Evolutionary conservation across 2,329 filamentous ascomycete species (phyloP).

Genomic region (Sporothrix phasma): DNA sequence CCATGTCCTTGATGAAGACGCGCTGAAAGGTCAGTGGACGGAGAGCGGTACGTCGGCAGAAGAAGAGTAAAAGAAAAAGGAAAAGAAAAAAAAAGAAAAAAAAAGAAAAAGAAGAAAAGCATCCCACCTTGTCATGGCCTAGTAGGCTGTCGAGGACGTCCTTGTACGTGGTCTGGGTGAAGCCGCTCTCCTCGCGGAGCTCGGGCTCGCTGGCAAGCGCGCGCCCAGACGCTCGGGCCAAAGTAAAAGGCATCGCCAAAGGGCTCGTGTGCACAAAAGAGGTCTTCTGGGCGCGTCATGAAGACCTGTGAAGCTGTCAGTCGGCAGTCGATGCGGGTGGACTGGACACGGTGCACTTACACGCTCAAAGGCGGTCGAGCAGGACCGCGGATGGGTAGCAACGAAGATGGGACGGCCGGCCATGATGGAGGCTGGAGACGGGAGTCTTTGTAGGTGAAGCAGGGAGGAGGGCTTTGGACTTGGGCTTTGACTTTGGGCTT

Average conservation of each 20-base stretch:
- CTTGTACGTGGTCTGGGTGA: slow-evolving; percentile 59
- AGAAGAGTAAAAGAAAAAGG: too few relatives aligned
- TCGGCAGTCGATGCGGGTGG: too few relatives aligned
- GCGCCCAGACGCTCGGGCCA: slow-evolving; percentile 74
- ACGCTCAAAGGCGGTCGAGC: slow-evolving; percentile 93
- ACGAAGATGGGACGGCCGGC: slow-evolving; percentile 80
- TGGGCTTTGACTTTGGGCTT: too few relatives aligned
- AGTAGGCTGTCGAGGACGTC: slow-evolving; percentile 71
- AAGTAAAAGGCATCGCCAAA: slow-evolving; percentile 97
- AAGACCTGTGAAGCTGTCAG: slow-evolving; percentile 56
- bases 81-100: too few relatives aligned
- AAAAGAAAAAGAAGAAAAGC: neutral
- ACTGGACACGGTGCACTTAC: slow-evolving; percentile 45
- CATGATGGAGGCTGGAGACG: too few relatives aligned
- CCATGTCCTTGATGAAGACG: slow-evolving; percentile 96
- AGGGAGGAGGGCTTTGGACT: too few relatives aligned
- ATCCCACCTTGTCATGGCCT: slow-evolving; percentile 39
- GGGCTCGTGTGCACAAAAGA: slow-evolving; percentile 85
- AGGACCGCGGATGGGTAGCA: slow-evolving; percentile 86
- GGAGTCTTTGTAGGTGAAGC: too few relatives aligned
- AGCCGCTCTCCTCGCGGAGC: slow-evolving; percentile 51
- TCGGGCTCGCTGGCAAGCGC: slow-evolving; percentile 58
- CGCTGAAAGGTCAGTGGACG: slow-evolving; percentile 48
- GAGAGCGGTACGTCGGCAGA: too few relatives aligned
- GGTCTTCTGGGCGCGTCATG: slow-evolving; percentile 78